Evolutionary conservation across 2,329 filamentous ascomycete genomes (phyloP).

Genomic region (Aspergillus transmontanensis): DNA sequence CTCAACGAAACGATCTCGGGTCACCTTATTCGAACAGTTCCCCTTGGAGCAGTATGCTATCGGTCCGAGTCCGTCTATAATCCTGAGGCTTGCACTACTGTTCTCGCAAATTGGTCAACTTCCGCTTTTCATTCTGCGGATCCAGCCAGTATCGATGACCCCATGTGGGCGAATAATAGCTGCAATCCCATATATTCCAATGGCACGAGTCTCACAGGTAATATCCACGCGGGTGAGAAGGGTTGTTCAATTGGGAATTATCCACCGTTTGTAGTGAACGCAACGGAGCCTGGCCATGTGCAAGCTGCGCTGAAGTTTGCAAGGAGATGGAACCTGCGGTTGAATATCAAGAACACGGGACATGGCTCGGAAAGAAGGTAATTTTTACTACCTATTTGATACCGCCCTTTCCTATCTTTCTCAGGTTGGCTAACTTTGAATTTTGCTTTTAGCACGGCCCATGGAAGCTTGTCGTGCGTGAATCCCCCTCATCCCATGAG

Average conservation of each 20-base stretch:
- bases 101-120: slow-evolving; percentile 24
- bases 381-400: too few relatives aligned
- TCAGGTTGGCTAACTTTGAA: not conserved
- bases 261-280: slow-evolving; percentile 30
- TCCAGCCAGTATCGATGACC: slow-evolving; percentile 26
- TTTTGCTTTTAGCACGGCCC: not conserved
- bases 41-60: too few relatives aligned
- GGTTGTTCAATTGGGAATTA: slow-evolving; percentile 21
- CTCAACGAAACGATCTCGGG: slow-evolving; percentile 25
- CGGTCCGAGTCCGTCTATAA: too few relatives aligned
- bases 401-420: too few relatives aligned
- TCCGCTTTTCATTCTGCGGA: slow-evolving; percentile 26
- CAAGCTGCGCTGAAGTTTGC: slow-evolving; percentile 28
- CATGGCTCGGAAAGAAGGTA: slow-evolving; percentile 46
- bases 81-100: not conserved
- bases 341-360: slow-evolving; percentile 56
- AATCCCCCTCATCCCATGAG: slow-evolving; percentile 8
- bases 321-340: slow-evolving; percentile 29
- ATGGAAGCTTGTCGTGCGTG: not conserved
- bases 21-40: too few relatives aligned
- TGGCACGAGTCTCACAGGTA: slow-evolving; percentile 18
- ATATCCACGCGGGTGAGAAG: not conserved
- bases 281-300: slow-evolving; percentile 23
- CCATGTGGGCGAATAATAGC: slow-evolving; percentile 19
- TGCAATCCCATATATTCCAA: slow-evolving; percentile 28